phyloP scores from a whole-genome alignment of 129 eudicot species.

The Arctium minus region DNA sequence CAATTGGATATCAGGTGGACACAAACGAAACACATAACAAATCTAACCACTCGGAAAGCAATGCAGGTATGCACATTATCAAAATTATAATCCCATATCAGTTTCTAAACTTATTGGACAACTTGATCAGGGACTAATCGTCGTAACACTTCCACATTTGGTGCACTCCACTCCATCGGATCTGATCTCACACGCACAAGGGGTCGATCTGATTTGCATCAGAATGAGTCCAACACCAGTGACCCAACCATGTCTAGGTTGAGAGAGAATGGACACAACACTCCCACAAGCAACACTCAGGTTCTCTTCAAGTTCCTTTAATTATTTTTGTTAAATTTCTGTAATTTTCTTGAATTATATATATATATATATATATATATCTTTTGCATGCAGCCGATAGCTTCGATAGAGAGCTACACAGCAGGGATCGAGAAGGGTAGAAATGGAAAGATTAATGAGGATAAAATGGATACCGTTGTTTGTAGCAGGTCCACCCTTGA shows the following conservation, averaged over 20 bases:
- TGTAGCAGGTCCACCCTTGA: slow-evolving; percentile 64
- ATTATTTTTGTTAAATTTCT: not conserved
- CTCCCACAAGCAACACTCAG: slow-evolving; percentile 87
- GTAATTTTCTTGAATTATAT: not conserved
- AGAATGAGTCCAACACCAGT: slow-evolving; percentile 50
- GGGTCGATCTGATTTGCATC: slow-evolving; percentile 49
- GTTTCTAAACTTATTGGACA: slow-evolving; percentile 1
- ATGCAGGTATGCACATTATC: slow-evolving; percentile 33
- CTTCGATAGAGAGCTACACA: slow-evolving; percentile 82
- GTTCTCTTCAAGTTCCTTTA: slow-evolving; percentile 29
- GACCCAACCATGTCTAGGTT: slow-evolving; percentile 41
- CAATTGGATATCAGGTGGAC: slow-evolving; percentile 42
- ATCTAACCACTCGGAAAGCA: slow-evolving; percentile 39
- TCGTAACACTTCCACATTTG: slow-evolving; percentile 72
- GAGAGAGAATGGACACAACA: slow-evolving; percentile 49
- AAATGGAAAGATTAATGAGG: slow-evolving; percentile 37
- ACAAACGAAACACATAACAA: slow-evolving; percentile 40
- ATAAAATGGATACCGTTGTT: slow-evolving; percentile 46
- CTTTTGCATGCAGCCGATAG: slow-evolving; percentile 61
- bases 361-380: no score
- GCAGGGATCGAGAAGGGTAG: slow-evolving; percentile 48
- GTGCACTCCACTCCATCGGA: slow-evolving; percentile 83
- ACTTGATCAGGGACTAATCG: slow-evolving; percentile 44
- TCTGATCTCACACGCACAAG: slow-evolving; percentile 85
- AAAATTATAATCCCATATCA: not conserved